Conservation (phyloP, 2,329 filamentous ascomycete genomes). For the Coniochaeta sp. region DNA sequence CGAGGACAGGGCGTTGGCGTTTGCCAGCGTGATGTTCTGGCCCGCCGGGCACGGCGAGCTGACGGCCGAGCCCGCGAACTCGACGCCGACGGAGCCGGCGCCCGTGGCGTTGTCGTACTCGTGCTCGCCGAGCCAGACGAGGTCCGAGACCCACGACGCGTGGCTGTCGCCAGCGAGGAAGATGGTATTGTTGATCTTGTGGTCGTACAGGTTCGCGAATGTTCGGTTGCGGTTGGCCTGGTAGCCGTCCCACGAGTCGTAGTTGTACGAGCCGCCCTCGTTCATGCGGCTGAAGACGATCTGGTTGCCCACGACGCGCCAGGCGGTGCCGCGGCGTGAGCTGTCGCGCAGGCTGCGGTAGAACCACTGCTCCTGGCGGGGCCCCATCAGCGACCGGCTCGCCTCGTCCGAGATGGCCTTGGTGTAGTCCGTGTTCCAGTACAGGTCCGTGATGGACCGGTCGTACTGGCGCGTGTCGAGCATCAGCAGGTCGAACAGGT, state of each 20-base stretch:
- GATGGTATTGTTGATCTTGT: conserved; percentile 66
- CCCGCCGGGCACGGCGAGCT: conserved; percentile 52
- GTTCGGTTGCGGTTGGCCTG: conserved; percentile 65
- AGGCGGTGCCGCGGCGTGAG: conserved; percentile 56
- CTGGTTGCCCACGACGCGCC: conserved; percentile 67
- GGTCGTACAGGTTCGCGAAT: conserved; percentile 55
- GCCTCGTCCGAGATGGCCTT: conserved; percentile 58
- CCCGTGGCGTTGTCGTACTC: conserved; percentile 47
- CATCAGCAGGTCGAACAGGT: conserved; percentile 59
- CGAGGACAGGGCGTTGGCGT: conserved; percentile 39
- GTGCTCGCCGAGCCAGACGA: conserved; percentile 49
- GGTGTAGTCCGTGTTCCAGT: conserved; percentile 56
- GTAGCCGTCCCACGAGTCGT: conserved; percentile 54
- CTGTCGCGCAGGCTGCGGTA: conserved; percentile 52
- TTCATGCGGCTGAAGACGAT: conserved; percentile 50
- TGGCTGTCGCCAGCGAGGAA: conserved; percentile 67
- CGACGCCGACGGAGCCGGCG: conserved; percentile 49
- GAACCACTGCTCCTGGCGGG: conserved; percentile 69
- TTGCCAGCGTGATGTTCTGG: conserved; percentile 45
- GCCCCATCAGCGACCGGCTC: conserved; percentile 62
- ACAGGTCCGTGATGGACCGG: conserved; percentile 46
- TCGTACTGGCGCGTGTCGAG: conserved; percentile 65
- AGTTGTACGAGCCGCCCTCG: conserved; percentile 21
- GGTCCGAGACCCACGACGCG: conserved; percentile 53
- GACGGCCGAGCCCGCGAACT: conserved; percentile 62